phyloP scores from a whole-genome alignment of 2,329 filamentous ascomycete species.

The Beauveria rudraprayagi region DNA sequence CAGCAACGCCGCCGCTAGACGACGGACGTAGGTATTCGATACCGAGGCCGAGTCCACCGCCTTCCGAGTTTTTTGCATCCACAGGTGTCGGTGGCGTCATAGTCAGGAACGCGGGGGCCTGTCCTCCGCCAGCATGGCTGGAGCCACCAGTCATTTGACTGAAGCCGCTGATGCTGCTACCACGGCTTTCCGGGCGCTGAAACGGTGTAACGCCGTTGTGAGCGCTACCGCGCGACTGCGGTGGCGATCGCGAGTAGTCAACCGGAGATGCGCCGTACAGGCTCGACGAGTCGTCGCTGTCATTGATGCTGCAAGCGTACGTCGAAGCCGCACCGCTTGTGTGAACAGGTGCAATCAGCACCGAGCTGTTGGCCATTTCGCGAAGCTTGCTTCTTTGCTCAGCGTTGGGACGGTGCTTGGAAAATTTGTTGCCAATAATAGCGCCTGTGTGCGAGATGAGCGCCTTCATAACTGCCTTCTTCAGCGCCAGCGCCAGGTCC shows the following conservation, averaged over 20 bases:
- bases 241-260: constrained; percentile 52
- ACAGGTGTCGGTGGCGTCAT: constrained; percentile 41
- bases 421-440: constrained; percentile 96
- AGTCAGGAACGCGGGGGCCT: constrained; percentile 34
- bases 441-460: constrained; percentile 92
- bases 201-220: constrained; percentile 40
- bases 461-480: constrained; percentile 89
- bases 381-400: constrained; percentile 72
- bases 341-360: constrained; percentile 45
- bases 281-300: constrained; percentile 51
- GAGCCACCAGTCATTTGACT: constrained; percentile 32
- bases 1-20: constrained; percentile 23
- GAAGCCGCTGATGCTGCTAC: constrained; percentile 42
- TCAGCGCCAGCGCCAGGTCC: constrained; percentile 83
- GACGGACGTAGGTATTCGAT: constrained; percentile 25
- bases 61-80: constrained; percentile 18
- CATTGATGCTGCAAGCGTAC: constrained; percentile 36
- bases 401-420: constrained; percentile 73
- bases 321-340: constrained; percentile 22
- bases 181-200: constrained; percentile 39
- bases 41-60: constrained; percentile 17
- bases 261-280: constrained; percentile 44
- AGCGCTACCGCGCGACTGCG: constrained; percentile 41
- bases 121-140: constrained; percentile 17
- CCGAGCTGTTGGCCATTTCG: constrained; percentile 73